A percentile compares a stretch with the other conserved stretches of the same genome.
These are phyloP conservation scores for Aspergillus calidoustus DNA, from an alignment of 2,329 filamentous ascomycete genomes.

Conservation along the genomic window DNA sequence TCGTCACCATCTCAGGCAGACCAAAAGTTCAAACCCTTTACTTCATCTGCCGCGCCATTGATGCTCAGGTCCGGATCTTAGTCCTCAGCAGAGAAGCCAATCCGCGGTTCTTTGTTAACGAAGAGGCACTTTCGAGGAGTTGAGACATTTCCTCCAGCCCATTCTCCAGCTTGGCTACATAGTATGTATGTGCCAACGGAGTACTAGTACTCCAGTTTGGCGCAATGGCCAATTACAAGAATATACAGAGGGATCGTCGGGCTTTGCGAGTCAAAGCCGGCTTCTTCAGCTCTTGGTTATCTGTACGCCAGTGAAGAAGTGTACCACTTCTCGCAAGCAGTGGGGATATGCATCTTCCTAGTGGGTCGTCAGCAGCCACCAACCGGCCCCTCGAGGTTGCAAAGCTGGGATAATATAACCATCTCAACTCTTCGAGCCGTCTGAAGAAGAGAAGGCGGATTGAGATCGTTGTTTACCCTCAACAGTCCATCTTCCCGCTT, in stretches of 20 bases:
- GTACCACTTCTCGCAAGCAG: not conserved
- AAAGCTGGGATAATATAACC: not conserved
- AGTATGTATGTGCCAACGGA: not conserved
- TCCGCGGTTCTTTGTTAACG: slow-evolving; percentile 6
- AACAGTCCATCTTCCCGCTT: slow-evolving; percentile 15
- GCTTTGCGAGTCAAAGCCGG: not conserved
- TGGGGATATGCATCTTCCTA: not conserved
- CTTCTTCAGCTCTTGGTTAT: not conserved
- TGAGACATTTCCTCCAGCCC: not conserved
- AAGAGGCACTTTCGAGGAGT: not conserved
- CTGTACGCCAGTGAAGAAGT: not conserved
- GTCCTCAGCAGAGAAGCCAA: slow-evolving; percentile 9
- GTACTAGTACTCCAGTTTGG: not conserved
- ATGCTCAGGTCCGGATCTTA: slow-evolving; percentile 6
- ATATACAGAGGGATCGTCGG: not conserved
- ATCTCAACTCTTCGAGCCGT: not conserved
- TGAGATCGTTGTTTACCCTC: slow-evolving; percentile 8
- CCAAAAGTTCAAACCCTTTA: slow-evolving; percentile 15
- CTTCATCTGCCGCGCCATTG: slow-evolving; percentile 3
- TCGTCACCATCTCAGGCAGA: slow-evolving; percentile 15
- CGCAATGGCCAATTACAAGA: not conserved
- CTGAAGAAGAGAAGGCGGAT: not conserved
- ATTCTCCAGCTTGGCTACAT: slow-evolving; percentile 1
- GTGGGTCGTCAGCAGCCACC: not conserved
- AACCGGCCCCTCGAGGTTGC: not conserved